Conservation (phyloP, 2,329 filamentous ascomycete genomes). For the Aspergillus bombycis region DNA sequence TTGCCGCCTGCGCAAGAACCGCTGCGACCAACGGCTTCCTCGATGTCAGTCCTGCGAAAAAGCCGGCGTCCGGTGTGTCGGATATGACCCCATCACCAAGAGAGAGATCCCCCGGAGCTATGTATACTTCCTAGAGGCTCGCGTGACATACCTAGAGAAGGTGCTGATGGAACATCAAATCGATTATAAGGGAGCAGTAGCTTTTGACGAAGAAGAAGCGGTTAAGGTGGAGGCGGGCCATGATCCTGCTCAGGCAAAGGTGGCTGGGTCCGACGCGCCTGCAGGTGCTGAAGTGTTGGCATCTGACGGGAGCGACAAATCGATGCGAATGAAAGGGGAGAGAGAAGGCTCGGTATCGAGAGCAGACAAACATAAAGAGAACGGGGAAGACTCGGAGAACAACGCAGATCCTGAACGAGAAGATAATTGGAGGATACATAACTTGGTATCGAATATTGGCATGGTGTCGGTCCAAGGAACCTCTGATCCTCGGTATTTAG, state of each 20-base stretch:
- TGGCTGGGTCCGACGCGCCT: conserved; percentile 20
- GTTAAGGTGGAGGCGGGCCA: conserved; percentile 34
- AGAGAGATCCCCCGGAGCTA: conserved; percentile 91
- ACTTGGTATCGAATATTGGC: conserved; percentile 69
- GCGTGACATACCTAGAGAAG: conserved; percentile 80
- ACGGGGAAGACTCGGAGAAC: conserved; percentile 28
- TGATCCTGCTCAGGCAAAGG: conserved; percentile 25
- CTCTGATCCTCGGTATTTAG: conserved; percentile 78
- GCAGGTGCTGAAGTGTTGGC: conserved; percentile 19
- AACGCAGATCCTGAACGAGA: conserved; percentile 53
- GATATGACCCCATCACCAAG: conserved; percentile 96
- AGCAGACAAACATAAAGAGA: conserved; percentile 23
- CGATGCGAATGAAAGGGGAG: conserved; percentile 26
- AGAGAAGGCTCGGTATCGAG: conserved; percentile 20
- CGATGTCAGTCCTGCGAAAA: conserved; percentile 92
- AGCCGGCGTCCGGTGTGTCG: conserved; percentile 86
- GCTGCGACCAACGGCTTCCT: conserved; percentile 90
- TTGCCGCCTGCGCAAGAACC: conserved; percentile 88
- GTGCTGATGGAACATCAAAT: conserved; percentile 72
- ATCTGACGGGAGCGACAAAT: conserved; percentile 18
- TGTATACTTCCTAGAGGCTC: conserved; percentile 90
- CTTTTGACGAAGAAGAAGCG: conserved; percentile 61
- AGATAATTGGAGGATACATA: conserved; percentile 65
- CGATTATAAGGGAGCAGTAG: conserved; percentile 68
- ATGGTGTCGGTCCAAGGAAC: conserved; percentile 78